These are phyloP conservation scores for Nectriaceae sp. DNA, from an alignment of 2,329 filamentous ascomycete genomes.

Conservation along the genomic window DNA sequence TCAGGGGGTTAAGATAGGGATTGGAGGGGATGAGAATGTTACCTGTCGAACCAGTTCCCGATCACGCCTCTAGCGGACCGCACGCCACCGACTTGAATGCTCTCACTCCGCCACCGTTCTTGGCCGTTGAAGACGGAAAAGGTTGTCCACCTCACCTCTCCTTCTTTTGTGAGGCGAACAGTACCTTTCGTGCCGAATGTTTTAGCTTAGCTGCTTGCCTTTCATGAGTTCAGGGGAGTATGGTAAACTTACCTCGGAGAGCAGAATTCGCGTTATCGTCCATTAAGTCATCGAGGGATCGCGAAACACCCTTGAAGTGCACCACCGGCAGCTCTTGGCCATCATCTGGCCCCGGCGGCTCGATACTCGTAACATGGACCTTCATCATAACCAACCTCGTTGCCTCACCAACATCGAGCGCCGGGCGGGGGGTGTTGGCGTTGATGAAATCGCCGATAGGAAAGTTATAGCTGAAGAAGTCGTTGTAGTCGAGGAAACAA, in stretches of 20 bases:
- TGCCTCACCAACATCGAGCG: conserved; percentile 65
- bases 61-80: conserved; percentile 67
- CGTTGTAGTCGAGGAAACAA: conserved; percentile 65
- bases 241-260: conserved; percentile 56
- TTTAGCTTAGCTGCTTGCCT: conserved; percentile 18
- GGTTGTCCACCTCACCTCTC: conserved; percentile 75
- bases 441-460: conserved; percentile 42
- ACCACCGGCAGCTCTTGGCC: conserved; percentile 63
- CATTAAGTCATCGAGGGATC: conserved; percentile 63
- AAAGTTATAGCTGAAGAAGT: conserved; percentile 75
- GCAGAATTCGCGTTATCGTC: conserved; percentile 70
- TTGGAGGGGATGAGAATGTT: conserved; percentile 12
- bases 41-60: conserved; percentile 80
- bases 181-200: conserved; percentile 46
- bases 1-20: not conserved
- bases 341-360: conserved; percentile 59
- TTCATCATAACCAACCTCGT: conserved; percentile 71
- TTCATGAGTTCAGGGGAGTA: not conserved
- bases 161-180: conserved; percentile 66
- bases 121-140: conserved; percentile 65
- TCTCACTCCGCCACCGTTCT: conserved; percentile 75
- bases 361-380: conserved; percentile 61
- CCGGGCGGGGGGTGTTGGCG: conserved; percentile 46
- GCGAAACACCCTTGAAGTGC: conserved; percentile 65
- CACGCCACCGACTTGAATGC: conserved; percentile 71